Evolutionary conservation across 2,329 filamentous ascomycete genomes (phyloP).

Genomic region (Harringtonia aguacate): DNA sequence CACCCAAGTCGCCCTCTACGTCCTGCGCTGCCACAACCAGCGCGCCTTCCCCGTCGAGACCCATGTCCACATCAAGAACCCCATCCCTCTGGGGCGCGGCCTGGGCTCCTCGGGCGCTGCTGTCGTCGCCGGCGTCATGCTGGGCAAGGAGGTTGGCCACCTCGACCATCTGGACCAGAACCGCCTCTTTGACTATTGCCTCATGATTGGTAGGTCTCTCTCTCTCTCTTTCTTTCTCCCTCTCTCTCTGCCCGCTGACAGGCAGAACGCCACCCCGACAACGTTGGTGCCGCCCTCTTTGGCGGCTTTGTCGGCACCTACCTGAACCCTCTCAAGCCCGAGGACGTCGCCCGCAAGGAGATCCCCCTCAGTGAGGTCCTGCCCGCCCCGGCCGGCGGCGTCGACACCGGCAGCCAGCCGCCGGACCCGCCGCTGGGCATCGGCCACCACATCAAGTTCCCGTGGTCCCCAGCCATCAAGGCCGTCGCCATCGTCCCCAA

Average conservation of each 20-base stretch:
- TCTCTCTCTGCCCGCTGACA: constrained; percentile 13
- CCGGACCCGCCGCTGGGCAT: constrained; percentile 87
- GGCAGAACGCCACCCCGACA: constrained; percentile 76
- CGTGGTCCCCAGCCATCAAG: constrained; percentile 91
- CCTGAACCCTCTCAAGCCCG: constrained; percentile 79
- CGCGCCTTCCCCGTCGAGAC: constrained; percentile 76
- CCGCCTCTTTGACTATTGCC: constrained; percentile 84
- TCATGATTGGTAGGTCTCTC: constrained; percentile 71
- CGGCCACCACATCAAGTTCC: constrained; percentile 92
- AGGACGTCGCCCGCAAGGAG: constrained; percentile 82
- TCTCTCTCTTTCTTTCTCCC: neutral
- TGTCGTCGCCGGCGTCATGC: constrained; percentile 87
- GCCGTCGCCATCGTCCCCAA: constrained; percentile 92
- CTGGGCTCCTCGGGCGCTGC: constrained; percentile 93
- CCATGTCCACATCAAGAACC: constrained; percentile 89
- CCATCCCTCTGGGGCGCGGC: constrained; percentile 84
- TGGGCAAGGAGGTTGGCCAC: constrained; percentile 80
- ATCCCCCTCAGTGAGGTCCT: constrained; percentile 92
- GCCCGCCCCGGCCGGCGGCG: constrained; percentile 77
- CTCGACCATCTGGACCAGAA: constrained; percentile 65
- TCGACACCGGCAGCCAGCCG: constrained; percentile 78
- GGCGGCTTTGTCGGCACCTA: constrained; percentile 97
- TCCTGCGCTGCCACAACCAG: constrained; percentile 83
- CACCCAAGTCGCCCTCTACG: constrained; percentile 87
- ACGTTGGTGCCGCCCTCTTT: constrained; percentile 88